Evolutionary conservation across 805 yeast genomes (phyloP), one percentile per base, ranked within the genome.

Genomic region (Metschnikowia peoriensis): DNA sequence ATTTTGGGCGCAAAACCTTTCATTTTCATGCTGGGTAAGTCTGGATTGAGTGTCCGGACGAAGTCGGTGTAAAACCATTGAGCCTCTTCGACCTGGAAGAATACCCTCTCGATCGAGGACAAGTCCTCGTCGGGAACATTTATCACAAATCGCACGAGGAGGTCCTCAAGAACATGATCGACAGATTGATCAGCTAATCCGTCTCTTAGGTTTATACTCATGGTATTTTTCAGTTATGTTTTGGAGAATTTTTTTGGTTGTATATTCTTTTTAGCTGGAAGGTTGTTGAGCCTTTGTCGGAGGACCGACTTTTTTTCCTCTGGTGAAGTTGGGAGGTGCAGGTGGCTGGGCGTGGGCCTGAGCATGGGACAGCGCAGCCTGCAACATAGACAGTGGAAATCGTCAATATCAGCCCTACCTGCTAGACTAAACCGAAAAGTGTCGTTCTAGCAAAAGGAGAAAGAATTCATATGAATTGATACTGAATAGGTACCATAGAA

Each of bases 1-100:
- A 94, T 71, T 56, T 76, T 77, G 44, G 85, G 80, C 0, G 92
- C 84, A 66, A 94, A 92, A 8, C 79, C 70, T 66, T 86, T 87
- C 81, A 91, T 84, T 63, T 85, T 87, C 75, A 92, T 72, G 2
- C 81, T 66, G 1, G 97, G 98, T 53, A 93, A 75, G 34, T 77
- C 68, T 4, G 94, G 92, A 66, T 90, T 87, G 61, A 85, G 71
- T 37, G 79, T 80, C 37, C 92, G 79, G 11, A 86, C 77, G 62
- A 86, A 92, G 69, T 94, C 99, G 46, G 87, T 80, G 69, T 92
- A 94, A 66, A 88, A 94, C 99, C 99, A 94, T 61, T 91, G 97
- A 1, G 99, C 99, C 69, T 94, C 98, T 74, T 94, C 99, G 41
- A 94, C 85, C 66, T 92, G 96, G 72, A 94, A 94, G 64, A 91